phyloP scores from a whole-genome alignment of 208 protist genomes.

The Crithidia expoeki region DNA sequence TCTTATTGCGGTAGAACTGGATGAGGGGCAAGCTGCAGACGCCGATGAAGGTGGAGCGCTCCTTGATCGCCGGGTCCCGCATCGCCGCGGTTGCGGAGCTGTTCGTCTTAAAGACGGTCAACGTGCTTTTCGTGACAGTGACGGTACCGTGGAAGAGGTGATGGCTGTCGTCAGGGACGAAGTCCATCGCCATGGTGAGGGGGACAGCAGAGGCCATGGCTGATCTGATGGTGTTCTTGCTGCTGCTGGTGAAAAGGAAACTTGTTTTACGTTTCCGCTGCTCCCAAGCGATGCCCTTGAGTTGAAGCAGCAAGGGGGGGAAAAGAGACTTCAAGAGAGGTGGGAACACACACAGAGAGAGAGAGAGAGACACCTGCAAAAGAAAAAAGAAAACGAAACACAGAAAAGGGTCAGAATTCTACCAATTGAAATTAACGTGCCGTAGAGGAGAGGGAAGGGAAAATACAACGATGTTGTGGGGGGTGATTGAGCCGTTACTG shows the following conservation, averaged over 20 bases:
- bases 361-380: not conserved
- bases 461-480: slow-evolving; percentile 14
- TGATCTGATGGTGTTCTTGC: not conserved
- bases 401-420: slow-evolving; percentile 5
- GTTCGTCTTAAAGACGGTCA: slow-evolving; percentile 57
- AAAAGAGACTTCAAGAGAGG: no score
- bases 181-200: slow-evolving; percentile 50
- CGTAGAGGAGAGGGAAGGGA: slow-evolving; percentile 21
- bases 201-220: slow-evolving; percentile 20
- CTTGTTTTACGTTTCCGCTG: not conserved
- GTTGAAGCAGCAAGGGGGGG: not conserved
- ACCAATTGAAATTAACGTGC: not conserved
- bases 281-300: not conserved
- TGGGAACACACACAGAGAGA: not conserved
- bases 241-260: not conserved
- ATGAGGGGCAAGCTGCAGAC: slow-evolving; percentile 69
- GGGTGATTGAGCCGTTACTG: not conserved
- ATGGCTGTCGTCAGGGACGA: slow-evolving; percentile 52
- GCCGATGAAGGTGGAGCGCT: slow-evolving; percentile 64
- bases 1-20: slow-evolving; percentile 59
- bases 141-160: slow-evolving; percentile 44
- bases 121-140: slow-evolving; percentile 62
- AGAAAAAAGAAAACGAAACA: slow-evolving; percentile 11
- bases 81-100: slow-evolving; percentile 3
- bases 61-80: slow-evolving; percentile 28